Percentiles rank a stretch among this genome's conserved stretches.
phyloP scores from a whole-genome alignment of 192 early-diverging fungal species.

The Backusella circina region DNA sequence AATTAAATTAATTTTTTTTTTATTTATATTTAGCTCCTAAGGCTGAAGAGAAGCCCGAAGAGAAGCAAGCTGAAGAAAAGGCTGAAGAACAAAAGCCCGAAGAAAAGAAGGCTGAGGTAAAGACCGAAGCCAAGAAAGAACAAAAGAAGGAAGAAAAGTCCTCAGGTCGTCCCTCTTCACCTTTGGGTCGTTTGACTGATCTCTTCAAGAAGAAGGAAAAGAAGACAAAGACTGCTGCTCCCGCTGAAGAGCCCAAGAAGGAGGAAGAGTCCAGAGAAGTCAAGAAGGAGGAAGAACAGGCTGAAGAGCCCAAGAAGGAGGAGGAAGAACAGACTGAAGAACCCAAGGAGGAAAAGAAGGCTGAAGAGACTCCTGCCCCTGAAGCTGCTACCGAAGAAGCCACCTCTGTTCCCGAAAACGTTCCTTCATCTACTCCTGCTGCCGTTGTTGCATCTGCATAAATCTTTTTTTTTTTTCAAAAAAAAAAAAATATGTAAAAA shows the following conservation, averaged over 20 bases:
- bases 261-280: not conserved
- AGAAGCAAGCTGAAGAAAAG: not conserved
- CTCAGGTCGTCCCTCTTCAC: constrained; percentile 10
- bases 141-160: not conserved
- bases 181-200: constrained; percentile 13
- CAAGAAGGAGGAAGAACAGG: not conserved
- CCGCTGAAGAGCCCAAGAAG: not conserved
- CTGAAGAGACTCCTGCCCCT: not conserved
- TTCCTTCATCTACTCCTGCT: not conserved
- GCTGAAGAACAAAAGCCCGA: not conserved
- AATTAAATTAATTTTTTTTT: not conserved
- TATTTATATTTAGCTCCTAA: not conserved
- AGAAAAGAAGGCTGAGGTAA: not conserved
- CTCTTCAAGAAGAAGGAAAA: constrained; percentile 13
- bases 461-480: not conserved
- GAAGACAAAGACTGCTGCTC: not conserved
- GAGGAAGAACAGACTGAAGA: not conserved
- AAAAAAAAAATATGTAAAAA: not conserved
- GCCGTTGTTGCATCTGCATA: constrained; percentile 9
- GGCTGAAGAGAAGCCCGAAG: not conserved
- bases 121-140: not conserved
- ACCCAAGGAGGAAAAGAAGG: not conserved
- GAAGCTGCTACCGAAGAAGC: not conserved
- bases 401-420: not conserved
- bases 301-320: not conserved